phyloP scores from a whole-genome alignment of 2,329 filamentous ascomycete genomes.

The Arthrobotrys musiformis region DNA sequence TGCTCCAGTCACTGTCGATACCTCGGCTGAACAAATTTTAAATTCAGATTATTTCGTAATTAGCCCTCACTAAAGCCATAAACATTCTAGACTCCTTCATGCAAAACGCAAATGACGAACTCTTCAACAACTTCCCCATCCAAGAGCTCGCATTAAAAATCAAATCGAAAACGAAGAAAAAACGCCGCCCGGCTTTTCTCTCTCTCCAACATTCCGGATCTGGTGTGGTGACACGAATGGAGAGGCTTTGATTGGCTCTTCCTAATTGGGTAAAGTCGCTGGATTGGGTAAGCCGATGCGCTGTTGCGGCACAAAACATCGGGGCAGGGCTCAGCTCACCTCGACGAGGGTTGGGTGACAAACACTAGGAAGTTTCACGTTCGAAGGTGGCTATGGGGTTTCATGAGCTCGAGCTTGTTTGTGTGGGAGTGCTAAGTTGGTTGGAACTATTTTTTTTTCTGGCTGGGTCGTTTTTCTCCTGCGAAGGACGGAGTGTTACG shows the following conservation, averaged over 20 bases:
- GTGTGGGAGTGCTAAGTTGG: no score
- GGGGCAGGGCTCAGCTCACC: no score
- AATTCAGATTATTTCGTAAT: no score
- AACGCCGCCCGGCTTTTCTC: neutral
- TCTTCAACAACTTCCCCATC: neutral
- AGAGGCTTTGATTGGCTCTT: neutral
- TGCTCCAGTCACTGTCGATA: no score
- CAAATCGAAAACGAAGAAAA: no score
- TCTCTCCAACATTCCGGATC: neutral
- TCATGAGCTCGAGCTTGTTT: neutral
- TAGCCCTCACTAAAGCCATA: constrained; percentile 10
- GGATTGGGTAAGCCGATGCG: constrained; percentile 9
- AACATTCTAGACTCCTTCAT: neutral
- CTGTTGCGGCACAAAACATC: neutral
- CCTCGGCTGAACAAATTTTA: neutral
- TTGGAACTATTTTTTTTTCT: neutral
- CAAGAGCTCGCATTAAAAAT: constrained; percentile 6
- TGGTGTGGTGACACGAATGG: neutral
- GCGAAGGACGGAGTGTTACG: no score
- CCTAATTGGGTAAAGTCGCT: neutral
- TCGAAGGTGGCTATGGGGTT: constrained; percentile 16
- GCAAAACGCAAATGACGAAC: neutral
- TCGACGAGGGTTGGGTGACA: no score
- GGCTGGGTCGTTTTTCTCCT: no score
- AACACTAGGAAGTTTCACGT: constrained; percentile 6